Percentiles rank a stretch among this genome's conserved stretches.
phyloP scores from a whole-genome alignment of 164 flowering plant species.

The Hamamelis virginiana region DNA sequence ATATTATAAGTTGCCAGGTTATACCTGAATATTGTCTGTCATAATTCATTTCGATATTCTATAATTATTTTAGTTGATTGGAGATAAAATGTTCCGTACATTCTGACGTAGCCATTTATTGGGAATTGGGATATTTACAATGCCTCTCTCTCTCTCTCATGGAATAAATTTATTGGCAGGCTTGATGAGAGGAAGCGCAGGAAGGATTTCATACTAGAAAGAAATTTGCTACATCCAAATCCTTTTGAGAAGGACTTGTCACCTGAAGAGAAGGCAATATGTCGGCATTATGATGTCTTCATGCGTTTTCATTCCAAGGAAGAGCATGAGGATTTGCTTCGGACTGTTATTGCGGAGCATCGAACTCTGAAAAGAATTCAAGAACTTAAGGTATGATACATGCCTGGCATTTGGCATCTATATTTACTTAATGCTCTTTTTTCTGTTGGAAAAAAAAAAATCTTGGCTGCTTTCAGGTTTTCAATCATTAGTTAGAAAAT shows the following conservation, averaged over 20 bases:
- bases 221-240: conserved; percentile 35
- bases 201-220: conserved; percentile 45
- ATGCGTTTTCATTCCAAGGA: conserved; percentile 47
- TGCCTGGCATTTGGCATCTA: neutral
- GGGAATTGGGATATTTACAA: too few species aligned
- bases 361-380: conserved; percentile 32
- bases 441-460: neutral
- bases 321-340: conserved; percentile 40
- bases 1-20: too few species aligned
- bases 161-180: conserved; percentile 19
- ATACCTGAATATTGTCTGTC: too few species aligned
- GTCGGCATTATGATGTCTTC: conserved; percentile 32
- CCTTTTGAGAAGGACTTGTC: conserved; percentile 37
- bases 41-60: too few species aligned
- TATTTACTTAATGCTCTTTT: neutral
- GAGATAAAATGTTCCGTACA: too few species aligned
- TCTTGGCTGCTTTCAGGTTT: neutral
- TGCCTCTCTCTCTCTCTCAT: neutral
- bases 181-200: conserved; percentile 51
- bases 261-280: conserved; percentile 35
- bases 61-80: too few species aligned
- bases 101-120: too few species aligned
- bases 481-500: neutral
- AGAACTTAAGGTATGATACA: conserved; percentile 34
- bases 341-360: conserved; percentile 30